Evolutionary conservation across 306 rosid species (phyloP), one percentile per base, ranked within the genome.

Genomic region (Albizia julibrissin): DNA sequence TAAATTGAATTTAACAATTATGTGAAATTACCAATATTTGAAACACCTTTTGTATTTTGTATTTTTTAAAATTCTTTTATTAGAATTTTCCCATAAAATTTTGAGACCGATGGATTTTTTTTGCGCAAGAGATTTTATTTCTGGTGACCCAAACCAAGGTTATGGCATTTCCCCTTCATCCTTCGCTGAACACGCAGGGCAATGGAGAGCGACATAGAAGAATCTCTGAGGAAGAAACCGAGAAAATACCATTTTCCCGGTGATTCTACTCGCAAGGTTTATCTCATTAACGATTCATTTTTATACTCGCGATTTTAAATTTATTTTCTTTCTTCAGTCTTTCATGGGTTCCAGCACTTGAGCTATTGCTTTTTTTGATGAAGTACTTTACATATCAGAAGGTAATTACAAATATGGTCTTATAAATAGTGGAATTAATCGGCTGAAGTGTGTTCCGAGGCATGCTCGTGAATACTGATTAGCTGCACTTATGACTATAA

Each of bases 181-280:
- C 26, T 72, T 46, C 16, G 15, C 61, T 72, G 24, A 33, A 47
- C 27, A 46, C 42, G 62, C 62, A 8, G 76, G 46, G 65, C 6
- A 34, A 74, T 74, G 78, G 78, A 74, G 78, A 74, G 78, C 49
- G 78, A 74, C 67, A 11, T 54, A 21, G 78, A 74, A 33, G 78
- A 74, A 74, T 74, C 78, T 6, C 49, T 52, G 21, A 52, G 78
- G 40, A 74, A 74, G 78, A 74, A 59, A 50, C 64, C 43, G 27
- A 73, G 78, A 50, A 74, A 54, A 54, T 54, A 33, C n/a, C n/a
- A 67, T 34, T 74, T 74, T 54, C 15, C 78, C 67, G 49, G 67
- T 43, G 78, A 74, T 43, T 34, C 78, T 5, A 52, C 78, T 6
- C 78, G 78, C 67, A 74, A 74, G 78, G 78, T 74, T 29, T 54